Base-by-base conservation (phyloP, 805 yeast species). In the Crinitomyces ghanaensis region DNA sequence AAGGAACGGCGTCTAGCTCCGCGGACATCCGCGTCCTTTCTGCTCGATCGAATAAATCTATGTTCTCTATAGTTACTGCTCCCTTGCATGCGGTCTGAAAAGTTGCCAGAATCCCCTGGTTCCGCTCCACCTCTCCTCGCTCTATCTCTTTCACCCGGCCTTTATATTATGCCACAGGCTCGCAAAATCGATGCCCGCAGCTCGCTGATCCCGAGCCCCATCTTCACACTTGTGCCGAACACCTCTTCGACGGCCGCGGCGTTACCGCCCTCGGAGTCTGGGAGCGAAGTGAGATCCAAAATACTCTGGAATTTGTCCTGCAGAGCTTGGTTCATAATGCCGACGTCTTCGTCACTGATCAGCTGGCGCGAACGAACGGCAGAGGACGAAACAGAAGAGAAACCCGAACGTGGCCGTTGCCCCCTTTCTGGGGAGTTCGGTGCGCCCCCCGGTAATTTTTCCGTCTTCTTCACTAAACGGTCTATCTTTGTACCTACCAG, bases 401-500 rank as follows among this genome's bases (percentile, higher is more conserved):
- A 7, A n/a, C n/a, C n/a, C n/a, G n/a, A 7, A 6, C 6, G 11
- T 25, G 6, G n/a, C 21, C 31, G 8, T 30, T 30, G 20, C n/a
- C 13, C 26, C 6, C 11, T 16, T 13, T 18, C 27, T 16, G 27
- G 27, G 12, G 14, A 25, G 14, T 12, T 7, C n/a, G 12, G 9
- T 15, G 6, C 20, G n/a, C 14, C 9, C 12, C 12, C 31, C 15
- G 33, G 27, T 25, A 17, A n/a, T n/a, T n/a, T n/a, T 11, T 25
- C 33, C 3, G 26, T 28, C 19, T 28, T 19, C 5, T 11, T 37
- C 53, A 49, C 4, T n/a, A 77, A 47, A 40, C 64, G 64, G 50
- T 85, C 95, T 30, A 77, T 68, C 46, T 84, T 84, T 17, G 93
- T 84, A 52, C 83, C 70, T 0, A 84, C 69, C 4, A 84, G 56